phyloP scores from a whole-genome alignment of 1,139 yeast species.

The Candida sp. region DNA sequence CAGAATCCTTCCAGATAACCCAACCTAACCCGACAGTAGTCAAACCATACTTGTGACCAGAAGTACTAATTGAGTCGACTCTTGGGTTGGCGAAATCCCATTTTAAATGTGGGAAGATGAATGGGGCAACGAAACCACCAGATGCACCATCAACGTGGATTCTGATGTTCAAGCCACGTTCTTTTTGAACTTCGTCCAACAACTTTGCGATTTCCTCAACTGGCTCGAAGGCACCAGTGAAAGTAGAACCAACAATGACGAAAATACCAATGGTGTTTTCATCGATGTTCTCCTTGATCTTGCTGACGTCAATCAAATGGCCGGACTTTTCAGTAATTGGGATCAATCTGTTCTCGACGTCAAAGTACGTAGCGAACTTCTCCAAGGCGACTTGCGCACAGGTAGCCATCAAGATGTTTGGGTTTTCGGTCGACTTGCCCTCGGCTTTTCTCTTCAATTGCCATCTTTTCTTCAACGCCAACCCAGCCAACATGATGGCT shows the following conservation, averaged over 20 bases:
- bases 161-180: constrained; percentile 71
- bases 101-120: constrained; percentile 69
- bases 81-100: constrained; percentile 87
- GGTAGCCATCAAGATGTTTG: constrained; percentile 93
- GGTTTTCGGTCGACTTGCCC: constrained; percentile 66
- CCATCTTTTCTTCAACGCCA: constrained; percentile 93
- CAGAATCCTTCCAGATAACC: constrained; percentile 79
- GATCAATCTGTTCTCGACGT: constrained; percentile 82
- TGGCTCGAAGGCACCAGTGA: constrained; percentile 91
- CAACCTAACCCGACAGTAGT: constrained; percentile 94
- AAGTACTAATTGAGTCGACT: constrained; percentile 86
- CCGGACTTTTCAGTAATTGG: constrained; percentile 64
- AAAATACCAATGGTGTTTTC: constrained; percentile 94
- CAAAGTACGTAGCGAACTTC: constrained; percentile 92
- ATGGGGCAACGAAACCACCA: constrained; percentile 91
- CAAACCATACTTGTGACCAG: constrained; percentile 93
- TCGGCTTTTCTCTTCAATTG: constrained; percentile 76
- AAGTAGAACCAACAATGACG: constrained; percentile 90
- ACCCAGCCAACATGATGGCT: constrained; percentile 92
- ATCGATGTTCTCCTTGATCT: constrained; percentile 69
- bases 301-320: constrained; percentile 64
- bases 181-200: constrained; percentile 69
- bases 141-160: constrained; percentile 96
- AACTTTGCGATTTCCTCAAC: constrained; percentile 62
- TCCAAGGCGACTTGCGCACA: constrained; percentile 96